Conservation (phyloP, 2,329 filamentous ascomycete species). For the Herpotrichia juniperi region DNA sequence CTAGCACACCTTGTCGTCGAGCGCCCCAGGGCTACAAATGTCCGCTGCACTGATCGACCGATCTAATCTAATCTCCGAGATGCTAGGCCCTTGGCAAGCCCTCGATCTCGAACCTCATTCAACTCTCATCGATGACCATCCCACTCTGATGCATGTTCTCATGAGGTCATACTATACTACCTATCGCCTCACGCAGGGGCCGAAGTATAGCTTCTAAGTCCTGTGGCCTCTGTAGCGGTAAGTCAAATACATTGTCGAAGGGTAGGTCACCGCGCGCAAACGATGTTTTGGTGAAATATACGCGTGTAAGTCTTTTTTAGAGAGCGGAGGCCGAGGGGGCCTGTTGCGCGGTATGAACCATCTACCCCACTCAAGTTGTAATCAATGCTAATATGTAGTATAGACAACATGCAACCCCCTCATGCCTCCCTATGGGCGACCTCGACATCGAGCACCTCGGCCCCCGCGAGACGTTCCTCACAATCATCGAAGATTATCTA, state of each 20-base stretch:
- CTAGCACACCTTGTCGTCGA: not conserved
- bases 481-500: constrained; percentile 19
- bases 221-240: constrained; percentile 20
- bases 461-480: constrained; percentile 10
- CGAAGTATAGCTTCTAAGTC: constrained; percentile 20
- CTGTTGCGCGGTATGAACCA: constrained; percentile 10
- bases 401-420: not conserved
- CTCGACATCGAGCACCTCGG: constrained; percentile 17
- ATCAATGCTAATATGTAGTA: not conserved
- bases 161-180: constrained; percentile 18
- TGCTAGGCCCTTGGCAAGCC: not conserved
- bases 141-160: not conserved
- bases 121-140: not conserved
- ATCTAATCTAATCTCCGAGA: not conserved
- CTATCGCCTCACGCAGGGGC: constrained; percentile 14
- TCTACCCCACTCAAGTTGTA: not conserved
- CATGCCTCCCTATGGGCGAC: constrained; percentile 6
- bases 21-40: not conserved
- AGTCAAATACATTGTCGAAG: constrained; percentile 18
- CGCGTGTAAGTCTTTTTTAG: constrained; percentile 18
- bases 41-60: not conserved
- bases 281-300: constrained; percentile 6
- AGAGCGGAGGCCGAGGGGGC: constrained; percentile 17
- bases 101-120: not conserved
- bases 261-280: constrained; percentile 10